Base-by-base conservation (phyloP, 768 basidiomycete species). In the Boletus sp. region DNA sequence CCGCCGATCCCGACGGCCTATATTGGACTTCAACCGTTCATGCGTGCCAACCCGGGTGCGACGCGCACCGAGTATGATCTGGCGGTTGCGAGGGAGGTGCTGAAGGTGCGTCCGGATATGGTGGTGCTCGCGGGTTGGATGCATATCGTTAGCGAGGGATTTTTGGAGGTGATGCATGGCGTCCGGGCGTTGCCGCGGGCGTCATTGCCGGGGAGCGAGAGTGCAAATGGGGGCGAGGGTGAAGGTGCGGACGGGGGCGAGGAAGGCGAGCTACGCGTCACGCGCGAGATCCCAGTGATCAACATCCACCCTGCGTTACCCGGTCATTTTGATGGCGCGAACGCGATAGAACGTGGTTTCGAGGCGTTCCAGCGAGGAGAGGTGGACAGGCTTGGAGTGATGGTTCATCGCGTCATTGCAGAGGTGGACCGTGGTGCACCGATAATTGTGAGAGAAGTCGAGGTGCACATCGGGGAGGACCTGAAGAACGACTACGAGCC, bases 101-200 rank as follows among this genome's bases (percentile, higher is more conserved):
- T 89, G 6, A 68, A 73, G 28, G 82, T 77, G 18, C 73, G 75
- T 33, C 96, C 96, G 0, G 92, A 98, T 72, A 70, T 96, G 28
- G 83, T 98, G 47, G 90, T 98, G 7, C 80, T 98, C n/a, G 97
- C 96, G 0, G 97, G 97, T 0, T 99, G 94, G 92, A 98, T 99
- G 96, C 95, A 98, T 67, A 92, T 98, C 65, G 80, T 98, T 56
- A 85, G 87, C 55, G 87, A 91, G 51, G 76, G 75, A 0, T 98
- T 98, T 71, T 72, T 98, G 57, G 83, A 91, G 18, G 77, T 84
- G 33, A 69, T 92, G 67, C 56, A 62, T 2, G 58, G 50, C 76
- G 79, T 47, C 3, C 81, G 82, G 7, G 65, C 72, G 17, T 70
- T 70, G 8, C 35, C 54, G 3, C 20, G 30, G 0, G 4, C 39